These are phyloP conservation scores for Viola pubescens DNA, from an alignment of 441 rosid species.

Conservation along the genomic window DNA sequence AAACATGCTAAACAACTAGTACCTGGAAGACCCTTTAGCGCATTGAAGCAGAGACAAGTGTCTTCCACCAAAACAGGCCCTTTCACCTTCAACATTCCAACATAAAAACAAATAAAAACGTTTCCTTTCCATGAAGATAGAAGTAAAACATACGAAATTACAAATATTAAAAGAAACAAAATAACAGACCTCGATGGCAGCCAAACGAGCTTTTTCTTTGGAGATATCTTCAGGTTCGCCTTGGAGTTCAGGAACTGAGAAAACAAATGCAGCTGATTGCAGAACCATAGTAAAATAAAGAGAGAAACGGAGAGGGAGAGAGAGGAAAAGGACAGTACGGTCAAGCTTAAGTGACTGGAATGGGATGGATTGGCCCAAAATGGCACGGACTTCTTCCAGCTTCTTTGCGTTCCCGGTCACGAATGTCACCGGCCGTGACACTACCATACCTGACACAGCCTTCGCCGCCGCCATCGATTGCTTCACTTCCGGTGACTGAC, in stretches of 20 bases:
- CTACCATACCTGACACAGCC: constrained; percentile 29
- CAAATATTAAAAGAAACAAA: neutral
- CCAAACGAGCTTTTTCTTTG: constrained; percentile 86
- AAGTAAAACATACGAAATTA: no score
- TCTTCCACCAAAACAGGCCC: constrained; percentile 96
- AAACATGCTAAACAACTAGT: neutral
- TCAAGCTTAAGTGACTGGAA: constrained; percentile 83
- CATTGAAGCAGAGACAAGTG: constrained; percentile 92
- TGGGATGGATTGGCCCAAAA: constrained; percentile 79
- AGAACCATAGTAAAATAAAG: neutral
- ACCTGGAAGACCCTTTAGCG: constrained; percentile 95
- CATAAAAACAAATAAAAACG: constrained; percentile 1
- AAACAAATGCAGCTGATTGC: neutral
- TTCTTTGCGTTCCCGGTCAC: constrained; percentile 94
- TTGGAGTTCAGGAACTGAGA: constrained; percentile 80
- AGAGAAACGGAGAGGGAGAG: neutral
- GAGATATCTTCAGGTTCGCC: constrained; percentile 91
- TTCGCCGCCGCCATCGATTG: constrained; percentile 30
- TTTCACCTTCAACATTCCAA: constrained; percentile 44
- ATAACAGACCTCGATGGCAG: constrained; percentile 55
- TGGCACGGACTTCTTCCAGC: constrained; percentile 87
- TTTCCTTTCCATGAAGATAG: neutral
- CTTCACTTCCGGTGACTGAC: neutral
- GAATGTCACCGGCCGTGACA: constrained; percentile 83
- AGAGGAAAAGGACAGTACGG: constrained; percentile 25